These are phyloP conservation scores for Neoboletus magnificus DNA, from an alignment of 768 basidiomycete genomes.

Conservation along the genomic window DNA sequence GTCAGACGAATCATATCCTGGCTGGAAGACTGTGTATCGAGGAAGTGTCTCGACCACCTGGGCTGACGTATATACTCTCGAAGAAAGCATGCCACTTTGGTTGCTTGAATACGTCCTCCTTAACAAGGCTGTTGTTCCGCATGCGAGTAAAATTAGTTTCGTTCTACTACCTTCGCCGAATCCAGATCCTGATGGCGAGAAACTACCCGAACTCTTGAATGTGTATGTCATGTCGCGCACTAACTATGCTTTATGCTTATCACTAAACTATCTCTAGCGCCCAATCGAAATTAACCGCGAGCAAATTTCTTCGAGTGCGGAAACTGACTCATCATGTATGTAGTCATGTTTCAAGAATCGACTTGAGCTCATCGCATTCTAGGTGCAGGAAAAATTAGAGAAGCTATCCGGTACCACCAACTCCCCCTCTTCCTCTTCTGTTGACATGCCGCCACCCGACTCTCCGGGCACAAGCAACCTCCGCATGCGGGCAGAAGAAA, in stretches of 20 bases:
- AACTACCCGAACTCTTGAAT: constrained; percentile 79
- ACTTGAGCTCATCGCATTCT: constrained; percentile 5
- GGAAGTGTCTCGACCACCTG: constrained; percentile 60
- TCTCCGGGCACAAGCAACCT: constrained; percentile 22
- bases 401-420: constrained; percentile 41
- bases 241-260: neutral
- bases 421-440: constrained; percentile 30
- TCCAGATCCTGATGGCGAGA: constrained; percentile 54
- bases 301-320: constrained; percentile 75
- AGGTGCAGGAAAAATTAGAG: constrained; percentile 85
- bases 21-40: constrained; percentile 76
- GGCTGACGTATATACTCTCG: constrained; percentile 53
- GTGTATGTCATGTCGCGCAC: constrained; percentile 51
- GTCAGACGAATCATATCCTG: constrained; percentile 73
- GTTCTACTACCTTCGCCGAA: constrained; percentile 75
- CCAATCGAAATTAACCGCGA: constrained; percentile 87
- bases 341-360: constrained; percentile 3
- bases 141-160: constrained; percentile 81
- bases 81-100: constrained; percentile 84
- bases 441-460: constrained; percentile 37
- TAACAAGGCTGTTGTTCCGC: constrained; percentile 52
- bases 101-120: constrained; percentile 80
- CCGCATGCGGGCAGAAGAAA: constrained; percentile 52
- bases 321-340: constrained; percentile 83
- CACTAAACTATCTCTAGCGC: constrained; percentile 37